Evolutionary conservation across 31 red algal species (phyloP), one percentile per base, ranked within the genome.

Genomic region (Asparagopsis taxiformis): DNA sequence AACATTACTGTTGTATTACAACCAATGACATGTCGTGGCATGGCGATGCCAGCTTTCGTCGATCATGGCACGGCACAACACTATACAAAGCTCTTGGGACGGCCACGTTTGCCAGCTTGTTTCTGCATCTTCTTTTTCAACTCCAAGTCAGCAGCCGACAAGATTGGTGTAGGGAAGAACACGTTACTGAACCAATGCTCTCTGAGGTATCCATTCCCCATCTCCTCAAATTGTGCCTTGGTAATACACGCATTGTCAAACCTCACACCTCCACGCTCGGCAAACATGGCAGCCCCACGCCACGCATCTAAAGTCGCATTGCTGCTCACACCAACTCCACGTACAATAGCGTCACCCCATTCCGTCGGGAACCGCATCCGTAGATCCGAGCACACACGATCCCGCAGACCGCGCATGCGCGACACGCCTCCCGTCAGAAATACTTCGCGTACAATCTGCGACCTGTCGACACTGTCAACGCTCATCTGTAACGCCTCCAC

Each of bases 371-470:
- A 81, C 20, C 54, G 28, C 16, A 20, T 51, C 35, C 91, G 70
- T 44, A 94, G 41, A 28, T 94, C 91, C 20, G 51, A 19, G 37
- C 64, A 49, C 10, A 94, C 54, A 28, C 91, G 75, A 22, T 65
- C 50, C 2, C 67, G 41, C 34, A 85, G 29, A 51, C 91, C 91
- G 3, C 31, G 51, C 10, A 67, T 74, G 6, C 58, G 28, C 11
- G 68, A 70, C 21, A 87, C 76, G 10, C 91, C 91, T 16, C 91
- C 91, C 0, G 77, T 94, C 24, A 94, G 57, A 43, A 94, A 94
- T 21, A 94, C 77, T 37, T 86, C 90, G 20, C 67, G 57, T 29
- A 79, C 90, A 56, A 86, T 79, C 25, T 62, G 24, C 28, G 67
- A 60, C 13, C 76, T 33, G 2, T 68, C 60, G 56, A 36, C 75